These are phyloP conservation scores for Aurantiochytrium sp. DNA, from an alignment of 108 stramenopile genomes.

Conservation along the genomic window DNA sequence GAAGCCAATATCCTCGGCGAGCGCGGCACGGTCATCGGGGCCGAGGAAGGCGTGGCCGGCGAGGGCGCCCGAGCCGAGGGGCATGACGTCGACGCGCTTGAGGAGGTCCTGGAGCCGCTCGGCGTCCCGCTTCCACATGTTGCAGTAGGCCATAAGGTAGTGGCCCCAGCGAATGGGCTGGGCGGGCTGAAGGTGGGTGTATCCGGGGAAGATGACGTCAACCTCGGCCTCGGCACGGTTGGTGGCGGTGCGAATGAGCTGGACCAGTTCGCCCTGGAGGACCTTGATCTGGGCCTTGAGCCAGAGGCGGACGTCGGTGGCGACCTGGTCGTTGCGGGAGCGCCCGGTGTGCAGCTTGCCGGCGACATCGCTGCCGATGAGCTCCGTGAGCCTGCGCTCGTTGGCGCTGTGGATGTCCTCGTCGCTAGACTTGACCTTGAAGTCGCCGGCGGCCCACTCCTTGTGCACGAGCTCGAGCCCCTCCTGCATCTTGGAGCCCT, in stretches of 20 bases:
- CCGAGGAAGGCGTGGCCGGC: constrained; percentile 97
- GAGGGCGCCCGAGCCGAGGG: constrained; percentile 90
- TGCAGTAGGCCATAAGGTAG: constrained; percentile 89
- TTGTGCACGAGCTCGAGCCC: constrained; percentile 73
- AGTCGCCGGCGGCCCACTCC: constrained; percentile 82
- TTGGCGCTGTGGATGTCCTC: constrained; percentile 99
- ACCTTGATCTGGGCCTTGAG: constrained; percentile 74
- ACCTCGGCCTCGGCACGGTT: constrained; percentile 74
- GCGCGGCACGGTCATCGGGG: constrained; percentile 73
- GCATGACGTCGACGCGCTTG: constrained; percentile 83
- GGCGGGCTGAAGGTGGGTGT: constrained; percentile 98
- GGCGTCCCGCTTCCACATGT: constrained; percentile 84
- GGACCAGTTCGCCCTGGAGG: constrained; percentile 32
- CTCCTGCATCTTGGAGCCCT: constrained; percentile 61
- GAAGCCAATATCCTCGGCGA: constrained; percentile 87
- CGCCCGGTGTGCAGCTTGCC: constrained; percentile 97
- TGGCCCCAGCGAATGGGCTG: constrained; percentile 89
- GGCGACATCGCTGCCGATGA: constrained; percentile 77
- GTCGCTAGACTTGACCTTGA: constrained; percentile 80
- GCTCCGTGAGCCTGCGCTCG: constrained; percentile 93
- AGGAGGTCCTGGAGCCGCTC: constrained; percentile 79
- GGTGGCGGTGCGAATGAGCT: constrained; percentile 66
- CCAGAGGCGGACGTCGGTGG: constrained; percentile 95
- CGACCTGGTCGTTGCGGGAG: constrained; percentile 92
- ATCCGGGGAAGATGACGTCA: constrained; percentile 94